Conservation (phyloP, 1,284 basidiomycete genomes). For the Sanghuangporus weigelae region DNA sequence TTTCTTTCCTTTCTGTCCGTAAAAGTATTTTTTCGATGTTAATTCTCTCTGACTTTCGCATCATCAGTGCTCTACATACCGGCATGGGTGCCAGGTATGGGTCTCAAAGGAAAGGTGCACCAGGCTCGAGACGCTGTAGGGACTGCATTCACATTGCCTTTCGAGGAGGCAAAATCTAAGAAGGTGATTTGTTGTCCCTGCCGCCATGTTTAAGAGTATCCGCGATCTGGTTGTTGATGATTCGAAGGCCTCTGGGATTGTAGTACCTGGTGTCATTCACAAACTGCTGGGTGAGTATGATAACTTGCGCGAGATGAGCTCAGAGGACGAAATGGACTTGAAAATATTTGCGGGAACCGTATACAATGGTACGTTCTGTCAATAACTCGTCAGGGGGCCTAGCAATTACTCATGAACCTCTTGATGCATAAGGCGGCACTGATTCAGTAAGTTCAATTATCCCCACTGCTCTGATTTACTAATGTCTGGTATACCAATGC, state of each 20-base stretch:
- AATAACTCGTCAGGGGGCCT: too few species aligned
- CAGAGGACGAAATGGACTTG: constrained; percentile 9
- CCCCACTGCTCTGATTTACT: background rate
- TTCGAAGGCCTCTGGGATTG: constrained; percentile 5
- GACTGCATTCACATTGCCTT: background rate
- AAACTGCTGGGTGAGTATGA: constrained; percentile 7
- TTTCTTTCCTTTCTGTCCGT: constrained; percentile 10
- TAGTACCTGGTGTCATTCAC: background rate
- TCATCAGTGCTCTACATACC: constrained; percentile 8
- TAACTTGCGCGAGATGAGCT: background rate
- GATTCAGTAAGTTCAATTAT: constrained; percentile 13
- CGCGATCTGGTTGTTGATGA: too few species aligned
- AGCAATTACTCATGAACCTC: background rate
- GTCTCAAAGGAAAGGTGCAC: constrained; percentile 2
- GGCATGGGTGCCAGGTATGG: constrained; percentile 10
- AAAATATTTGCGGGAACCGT: background rate
- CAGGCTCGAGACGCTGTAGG: background rate
- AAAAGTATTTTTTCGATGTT: background rate
- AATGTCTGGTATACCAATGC: background rate
- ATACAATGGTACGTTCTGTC: background rate
- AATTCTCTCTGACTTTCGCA: background rate
- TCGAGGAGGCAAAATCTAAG: background rate
- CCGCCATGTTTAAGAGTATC: background rate
- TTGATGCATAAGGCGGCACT: constrained; percentile 21
- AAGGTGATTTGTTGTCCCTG: background rate